These are phyloP conservation scores for Daucus carota DNA, from an alignment of 129 eudicot species.

Conservation along the genomic window DH1_v3.0 NC_030388.2:529501-530000, in stretches of 20 bases:
- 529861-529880: neutral
- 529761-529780: neutral
- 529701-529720: neutral
- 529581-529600: neutral
- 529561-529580: neutral
- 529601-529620: neutral
- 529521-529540: slow-evolving; percentile 5
- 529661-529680: neutral
- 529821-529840: neutral
- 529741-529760: neutral
- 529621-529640: neutral
- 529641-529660: neutral
- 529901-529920: neutral
- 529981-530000: neutral
- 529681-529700: neutral
- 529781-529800: neutral
- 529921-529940: neutral
- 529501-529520: neutral
- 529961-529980: neutral
- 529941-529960: neutral
- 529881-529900: neutral
- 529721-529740: neutral
- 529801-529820: neutral
- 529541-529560: slow-evolving; percentile 1
- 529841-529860: neutral